These are phyloP conservation scores for Eucalyptus globulus DNA, from an alignment of 345 rosid species.

Conservation along the genomic window DNA sequence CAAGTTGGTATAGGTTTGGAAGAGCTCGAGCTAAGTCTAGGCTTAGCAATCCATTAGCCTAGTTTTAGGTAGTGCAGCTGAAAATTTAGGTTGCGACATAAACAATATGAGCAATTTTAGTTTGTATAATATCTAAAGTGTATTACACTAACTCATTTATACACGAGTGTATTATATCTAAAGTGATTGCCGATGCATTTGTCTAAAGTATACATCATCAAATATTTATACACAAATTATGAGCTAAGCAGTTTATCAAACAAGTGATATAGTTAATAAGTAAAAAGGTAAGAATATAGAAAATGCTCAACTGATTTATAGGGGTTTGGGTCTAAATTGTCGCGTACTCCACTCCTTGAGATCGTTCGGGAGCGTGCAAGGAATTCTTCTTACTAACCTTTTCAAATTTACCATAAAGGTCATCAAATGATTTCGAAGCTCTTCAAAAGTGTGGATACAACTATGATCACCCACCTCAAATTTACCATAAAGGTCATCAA, in stretches of 20 bases:
- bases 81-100: too few species aligned
- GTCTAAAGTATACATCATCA: background rate
- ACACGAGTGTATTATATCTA: background rate
- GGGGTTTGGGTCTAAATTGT: background rate
- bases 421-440: too few species aligned
- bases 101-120: background rate
- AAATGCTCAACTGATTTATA: background rate
- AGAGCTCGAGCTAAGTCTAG: too few species aligned
- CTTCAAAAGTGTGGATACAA: too few species aligned
- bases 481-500: background rate
- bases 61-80: too few species aligned
- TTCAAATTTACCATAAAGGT: background rate
- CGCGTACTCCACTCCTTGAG: background rate
- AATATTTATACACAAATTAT: background rate
- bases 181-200: background rate
- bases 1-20: too few species aligned
- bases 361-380: background rate
- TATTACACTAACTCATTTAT: background rate
- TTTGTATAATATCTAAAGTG: background rate
- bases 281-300: background rate
- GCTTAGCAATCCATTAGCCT: too few species aligned
- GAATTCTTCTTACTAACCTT: background rate
- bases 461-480: background rate
- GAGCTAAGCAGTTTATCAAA: background rate
- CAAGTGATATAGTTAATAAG: background rate